Base-by-base conservation (phyloP, 129 eudicot species). In the Tanacetum coccineum region DNA sequence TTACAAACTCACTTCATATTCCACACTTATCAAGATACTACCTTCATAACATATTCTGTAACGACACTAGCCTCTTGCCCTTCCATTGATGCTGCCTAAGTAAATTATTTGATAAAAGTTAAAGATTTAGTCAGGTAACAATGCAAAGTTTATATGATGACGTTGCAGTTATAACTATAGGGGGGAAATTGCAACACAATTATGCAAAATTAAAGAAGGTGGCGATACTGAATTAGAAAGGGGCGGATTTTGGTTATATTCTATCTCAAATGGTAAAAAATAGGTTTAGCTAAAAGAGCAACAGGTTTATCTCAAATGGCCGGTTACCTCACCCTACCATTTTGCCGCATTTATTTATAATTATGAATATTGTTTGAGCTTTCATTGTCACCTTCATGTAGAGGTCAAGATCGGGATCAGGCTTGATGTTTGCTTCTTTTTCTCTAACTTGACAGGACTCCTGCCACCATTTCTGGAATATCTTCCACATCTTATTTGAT, bases 401-500 rank as follows among this genome's bases (percentile, higher is more conserved):
- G 21, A 79, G 68, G 62, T 85, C 92, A 80, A 85, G 58, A 74
- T 82, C 87, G 32, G 81, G 82, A 70, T 85, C 87, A 19, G 87
- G 85, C 72, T 79, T 82, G 57, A 82, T 85, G 20, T 80, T 77
- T 49, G 83, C 87, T 62, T 77, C 79, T 65, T 77, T 85, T 64
- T 85, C 92, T 80, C 92, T 74, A n/a, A 21, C 92, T 82, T 11
- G 85, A 70, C 65, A 85, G 47, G n/a, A n/a, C 70, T 85, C 92
- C 92, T 4, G 70, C 73, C 69, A 85, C 56, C 80, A 83, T 82
- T 57, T 84, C 90, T 84, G 70, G 39, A 68, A 32, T 13, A 70
- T 53, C 17, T 26, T 3, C 68, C 11, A 8, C 15, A 8, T 59
- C 10, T 46, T 32, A 44, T n/a, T n/a, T 1, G 8, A 40, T 42